phyloP scores from a whole-genome alignment of 2,329 filamentous ascomycete species.

The Epichloe hybrida region DNA sequence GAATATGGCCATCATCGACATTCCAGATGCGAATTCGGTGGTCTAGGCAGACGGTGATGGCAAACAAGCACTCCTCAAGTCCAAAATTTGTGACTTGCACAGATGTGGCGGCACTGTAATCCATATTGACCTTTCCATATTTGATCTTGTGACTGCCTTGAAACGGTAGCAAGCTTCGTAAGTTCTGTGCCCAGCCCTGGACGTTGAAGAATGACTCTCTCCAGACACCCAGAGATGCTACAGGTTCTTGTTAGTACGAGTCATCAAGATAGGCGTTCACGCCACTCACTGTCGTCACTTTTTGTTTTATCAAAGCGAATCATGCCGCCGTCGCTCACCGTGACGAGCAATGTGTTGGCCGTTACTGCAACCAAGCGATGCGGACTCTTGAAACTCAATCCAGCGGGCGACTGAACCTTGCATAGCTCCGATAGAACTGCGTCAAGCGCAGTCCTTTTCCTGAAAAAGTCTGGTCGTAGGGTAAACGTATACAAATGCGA shows the following conservation, averaged over 20 bases:
- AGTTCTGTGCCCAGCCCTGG: conserved; percentile 55
- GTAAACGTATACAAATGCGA: conserved; percentile 73
- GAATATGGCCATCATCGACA: conserved; percentile 62
- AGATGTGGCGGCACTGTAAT: conserved; percentile 54
- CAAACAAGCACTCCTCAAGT: conserved; percentile 35
- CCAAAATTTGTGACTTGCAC: conserved; percentile 40
- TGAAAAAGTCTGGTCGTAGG: conserved; percentile 73
- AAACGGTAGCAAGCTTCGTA: conserved; percentile 54
- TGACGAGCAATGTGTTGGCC: conserved; percentile 62
- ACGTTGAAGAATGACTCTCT: conserved; percentile 61
- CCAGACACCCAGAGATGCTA: conserved; percentile 34
- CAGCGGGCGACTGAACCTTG: conserved; percentile 59
- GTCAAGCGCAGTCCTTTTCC: conserved; percentile 54
- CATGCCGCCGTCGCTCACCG: conserved; percentile 67
- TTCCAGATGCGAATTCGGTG: conserved; percentile 88
- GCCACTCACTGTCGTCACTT: conserved; percentile 29
- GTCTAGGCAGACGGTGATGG: conserved; percentile 77
- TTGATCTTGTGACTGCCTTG: conserved; percentile 49
- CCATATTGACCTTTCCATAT: conserved; percentile 51
- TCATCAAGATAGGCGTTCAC: neutral
- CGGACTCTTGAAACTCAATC: conserved; percentile 63
- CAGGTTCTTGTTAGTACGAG: neutral
- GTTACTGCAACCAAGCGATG: conserved; percentile 68
- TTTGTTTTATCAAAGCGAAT: conserved; percentile 53
- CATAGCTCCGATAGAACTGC: conserved; percentile 63